These are phyloP conservation scores for Penicillium odoratum DNA, from an alignment of 495 filamentous ascomycete genomes.

Conservation along the genomic window DNA sequence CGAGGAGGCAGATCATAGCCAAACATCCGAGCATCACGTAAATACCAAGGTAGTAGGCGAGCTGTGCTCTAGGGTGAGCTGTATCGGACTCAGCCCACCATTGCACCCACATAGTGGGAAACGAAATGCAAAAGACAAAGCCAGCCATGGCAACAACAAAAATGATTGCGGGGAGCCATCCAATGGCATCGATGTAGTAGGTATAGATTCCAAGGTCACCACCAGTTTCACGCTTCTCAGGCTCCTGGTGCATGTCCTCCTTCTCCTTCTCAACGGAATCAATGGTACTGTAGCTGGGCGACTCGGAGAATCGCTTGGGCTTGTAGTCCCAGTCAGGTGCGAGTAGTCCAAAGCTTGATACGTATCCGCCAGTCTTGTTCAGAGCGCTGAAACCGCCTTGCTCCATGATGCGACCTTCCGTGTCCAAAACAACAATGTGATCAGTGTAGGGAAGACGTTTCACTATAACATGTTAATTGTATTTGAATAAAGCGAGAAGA, in stretches of 20 bases:
- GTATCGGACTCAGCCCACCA: conserved; percentile 54
- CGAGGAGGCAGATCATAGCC: conserved; percentile 43
- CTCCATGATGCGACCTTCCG: conserved; percentile 44
- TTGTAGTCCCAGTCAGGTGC: conserved; percentile 34
- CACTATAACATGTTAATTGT: conserved; percentile 1
- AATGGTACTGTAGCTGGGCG: conserved; percentile 21
- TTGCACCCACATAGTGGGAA: conserved; percentile 55
- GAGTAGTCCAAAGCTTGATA: conserved; percentile 46
- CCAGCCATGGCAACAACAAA: conserved; percentile 43
- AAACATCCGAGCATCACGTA: conserved; percentile 53
- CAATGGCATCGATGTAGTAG: conserved; percentile 58
- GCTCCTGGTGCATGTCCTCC: conserved; percentile 16
- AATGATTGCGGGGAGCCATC: conserved; percentile 43
- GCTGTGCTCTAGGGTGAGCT: conserved; percentile 36
- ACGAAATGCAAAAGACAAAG: conserved; percentile 49
- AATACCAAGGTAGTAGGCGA: conserved; percentile 56
- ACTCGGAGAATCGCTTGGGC: conserved; percentile 24
- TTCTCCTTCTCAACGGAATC: conserved; percentile 25
- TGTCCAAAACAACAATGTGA: conserved; percentile 51
- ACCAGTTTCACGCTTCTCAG: conserved; percentile 38
- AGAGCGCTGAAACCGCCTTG: conserved; percentile 53
- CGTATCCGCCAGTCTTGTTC: conserved; percentile 47
- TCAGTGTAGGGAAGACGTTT: conserved; percentile 52
- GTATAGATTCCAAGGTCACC: conserved; percentile 58
- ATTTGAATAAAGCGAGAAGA: no score